A percentile compares a stretch with the other conserved stretches of the same genome.
Evolutionary conservation across 305 asterid genomes (phyloP).

Genomic region (Ilex paraguariensis): DNA sequence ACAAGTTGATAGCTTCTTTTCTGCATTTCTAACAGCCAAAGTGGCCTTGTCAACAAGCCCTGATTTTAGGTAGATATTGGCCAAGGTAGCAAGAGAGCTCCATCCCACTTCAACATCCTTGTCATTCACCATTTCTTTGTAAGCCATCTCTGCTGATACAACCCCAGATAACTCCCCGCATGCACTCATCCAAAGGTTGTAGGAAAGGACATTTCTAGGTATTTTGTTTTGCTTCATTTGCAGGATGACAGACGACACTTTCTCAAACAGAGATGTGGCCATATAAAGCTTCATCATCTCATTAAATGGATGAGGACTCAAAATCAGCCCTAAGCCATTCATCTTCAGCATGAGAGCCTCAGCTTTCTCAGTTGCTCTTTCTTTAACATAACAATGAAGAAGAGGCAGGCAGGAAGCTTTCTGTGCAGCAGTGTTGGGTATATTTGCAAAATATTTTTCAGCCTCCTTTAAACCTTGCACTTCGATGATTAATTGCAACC

Average conservation of each 20-base stretch:
- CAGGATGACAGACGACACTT: constrained; percentile 27
- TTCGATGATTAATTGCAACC: constrained; percentile 24
- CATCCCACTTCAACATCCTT: constrained; percentile 27
- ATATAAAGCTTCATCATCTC: constrained; percentile 44
- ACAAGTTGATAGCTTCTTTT: constrained; percentile 20
- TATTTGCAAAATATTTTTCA: constrained; percentile 26
- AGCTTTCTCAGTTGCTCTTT: constrained; percentile 27
- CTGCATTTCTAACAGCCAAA: constrained; percentile 29
- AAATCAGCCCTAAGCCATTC: constrained; percentile 20
- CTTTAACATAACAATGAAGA: constrained; percentile 28
- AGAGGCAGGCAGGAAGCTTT: constrained; percentile 34
- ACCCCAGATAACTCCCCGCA: constrained; percentile 27
- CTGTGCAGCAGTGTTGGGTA: constrained; percentile 18
- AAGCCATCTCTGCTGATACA: constrained; percentile 27
- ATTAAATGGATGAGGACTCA: constrained; percentile 29
- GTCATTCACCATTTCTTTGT: constrained; percentile 26
- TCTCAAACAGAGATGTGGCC: constrained; percentile 26
- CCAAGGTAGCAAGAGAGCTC: constrained; percentile 33
- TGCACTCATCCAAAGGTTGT: constrained; percentile 37
- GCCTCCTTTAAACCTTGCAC: constrained; percentile 17
- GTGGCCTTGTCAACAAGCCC: constrained; percentile 20
- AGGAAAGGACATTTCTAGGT: constrained; percentile 31
- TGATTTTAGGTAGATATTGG: constrained; percentile 23
- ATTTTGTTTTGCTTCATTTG: constrained; percentile 34
- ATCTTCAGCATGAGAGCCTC: constrained; percentile 33